These are phyloP conservation scores for Beauveria scarabaeidicola DNA, from an alignment of 2,329 filamentous ascomycete genomes.

Conservation along the genomic window DNA sequence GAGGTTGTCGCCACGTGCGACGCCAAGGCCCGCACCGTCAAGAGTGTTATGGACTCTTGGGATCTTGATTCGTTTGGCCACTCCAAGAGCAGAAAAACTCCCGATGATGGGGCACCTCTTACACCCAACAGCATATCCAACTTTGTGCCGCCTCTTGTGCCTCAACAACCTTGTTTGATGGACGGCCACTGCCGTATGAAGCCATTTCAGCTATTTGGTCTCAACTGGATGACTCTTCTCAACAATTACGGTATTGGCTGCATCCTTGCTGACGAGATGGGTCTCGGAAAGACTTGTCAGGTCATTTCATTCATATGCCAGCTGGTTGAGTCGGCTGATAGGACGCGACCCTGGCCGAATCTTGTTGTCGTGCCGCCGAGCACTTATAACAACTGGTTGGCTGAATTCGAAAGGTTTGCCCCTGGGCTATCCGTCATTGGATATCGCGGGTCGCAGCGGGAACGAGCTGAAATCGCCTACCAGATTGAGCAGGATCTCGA, in stretches of 20 bases:
- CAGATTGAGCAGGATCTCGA: constrained; percentile 55
- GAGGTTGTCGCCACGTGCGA: constrained; percentile 71
- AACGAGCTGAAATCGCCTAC: constrained; percentile 59
- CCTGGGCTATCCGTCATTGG: constrained; percentile 67
- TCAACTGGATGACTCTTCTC: constrained; percentile 88
- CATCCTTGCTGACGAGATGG: constrained; percentile 97
- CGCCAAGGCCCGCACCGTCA: constrained; percentile 52
- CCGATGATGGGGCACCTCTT: constrained; percentile 29
- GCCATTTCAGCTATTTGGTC: constrained; percentile 84
- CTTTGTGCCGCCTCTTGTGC: constrained; percentile 35
- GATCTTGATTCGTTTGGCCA: constrained; percentile 40
- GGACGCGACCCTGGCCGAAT: constrained; percentile 54
- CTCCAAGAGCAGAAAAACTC: constrained; percentile 23
- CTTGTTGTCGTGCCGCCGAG: constrained; percentile 87
- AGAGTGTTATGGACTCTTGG: constrained; percentile 38
- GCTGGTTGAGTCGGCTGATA: constrained; percentile 53
- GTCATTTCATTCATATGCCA: constrained; percentile 88
- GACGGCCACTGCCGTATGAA: constrained; percentile 70
- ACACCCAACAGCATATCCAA: constrained; percentile 33
- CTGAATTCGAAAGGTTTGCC: constrained; percentile 83
- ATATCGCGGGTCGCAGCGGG: constrained; percentile 55
- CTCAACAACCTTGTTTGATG: constrained; percentile 69
- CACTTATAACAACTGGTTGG: constrained; percentile 91
- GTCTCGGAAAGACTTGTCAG: constrained; percentile 90
- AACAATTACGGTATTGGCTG: constrained; percentile 74